A percentile compares a stretch with the other conserved stretches of the same genome.
These are phyloP conservation scores for Pulveroboletus sp. DNA, from an alignment of 768 basidiomycete genomes.

Conservation along the genomic window DNA sequence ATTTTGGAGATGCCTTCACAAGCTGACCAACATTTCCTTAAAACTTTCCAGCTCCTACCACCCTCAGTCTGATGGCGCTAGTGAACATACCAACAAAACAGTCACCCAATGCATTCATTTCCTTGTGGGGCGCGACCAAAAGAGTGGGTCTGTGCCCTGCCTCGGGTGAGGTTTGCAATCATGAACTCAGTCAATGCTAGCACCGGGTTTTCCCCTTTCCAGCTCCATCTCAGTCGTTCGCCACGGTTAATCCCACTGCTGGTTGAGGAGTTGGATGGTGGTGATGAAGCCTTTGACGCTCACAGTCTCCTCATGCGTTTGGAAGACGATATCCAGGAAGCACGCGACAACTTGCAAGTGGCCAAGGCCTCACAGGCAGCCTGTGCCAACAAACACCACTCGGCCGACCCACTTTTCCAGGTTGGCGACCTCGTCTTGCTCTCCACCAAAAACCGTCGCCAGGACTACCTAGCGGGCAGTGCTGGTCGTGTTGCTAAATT, in stretches of 20 bases:
- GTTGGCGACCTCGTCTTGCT: constrained; percentile 37
- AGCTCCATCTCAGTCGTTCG: background rate
- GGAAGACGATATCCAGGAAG: constrained; percentile 15
- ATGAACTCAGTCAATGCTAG: constrained; percentile 13
- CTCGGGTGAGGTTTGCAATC: constrained; percentile 10
- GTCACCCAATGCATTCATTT: background rate
- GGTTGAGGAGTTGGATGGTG: too few relatives aligned
- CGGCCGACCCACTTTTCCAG: constrained; percentile 19
- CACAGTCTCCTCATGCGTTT: background rate
- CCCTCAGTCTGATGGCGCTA: background rate
- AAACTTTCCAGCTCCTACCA: background rate
- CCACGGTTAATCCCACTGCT: background rate
- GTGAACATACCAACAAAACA: background rate
- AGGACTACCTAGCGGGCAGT: constrained; percentile 25
- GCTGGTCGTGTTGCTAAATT: constrained; percentile 35
- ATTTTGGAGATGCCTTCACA: background rate
- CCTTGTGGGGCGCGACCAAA: background rate
- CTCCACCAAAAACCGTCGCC: constrained; percentile 28
- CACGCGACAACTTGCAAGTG: constrained; percentile 19
- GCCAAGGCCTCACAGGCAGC: constrained; percentile 23
- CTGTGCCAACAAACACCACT: constrained; percentile 16
- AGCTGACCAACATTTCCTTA: background rate
- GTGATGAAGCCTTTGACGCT: background rate
- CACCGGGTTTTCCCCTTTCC: constrained; percentile 12
- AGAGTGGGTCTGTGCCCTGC: background rate